Base-by-base conservation (phyloP, 768 basidiomycete species). In the Cystofilobasidium ferigula region DNA sequence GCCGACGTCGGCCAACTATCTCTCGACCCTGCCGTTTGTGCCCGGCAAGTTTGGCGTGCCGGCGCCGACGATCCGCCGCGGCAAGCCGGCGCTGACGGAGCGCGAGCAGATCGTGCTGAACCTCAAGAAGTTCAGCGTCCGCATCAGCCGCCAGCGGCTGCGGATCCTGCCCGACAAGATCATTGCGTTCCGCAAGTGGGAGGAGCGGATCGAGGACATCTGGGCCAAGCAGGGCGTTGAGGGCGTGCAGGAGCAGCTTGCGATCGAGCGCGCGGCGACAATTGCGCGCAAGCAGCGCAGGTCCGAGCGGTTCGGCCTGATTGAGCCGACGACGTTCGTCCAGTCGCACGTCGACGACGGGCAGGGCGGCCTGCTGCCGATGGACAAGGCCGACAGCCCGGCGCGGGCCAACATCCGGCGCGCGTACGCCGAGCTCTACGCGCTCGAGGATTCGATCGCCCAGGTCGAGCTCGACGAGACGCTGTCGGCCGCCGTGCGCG, bases 1-100 rank as follows among this genome's bases (percentile, higher is more conserved):
- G 7, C 51, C 51, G 8, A 6, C 2, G 28, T 54, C 51, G 7
- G 28, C 10, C 7, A n/a, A 28, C 51, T 30, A 54, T 28, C 3
- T 5, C 1, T 13, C 14, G 3, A 3, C 18, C 4, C 2, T 8
- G 28, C 28, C 10, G 51, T 32, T 54, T 22, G 30, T 54, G 6
- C 51, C 51, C 28, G 51, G 51, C 51, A 54, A 54, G 51, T 54
- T 54, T 54, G 51, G 51, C 30, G 18, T 54, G 51, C 51, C 51
- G 28, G 8, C 28, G 28, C 51, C 51, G 8, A n/a, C 16, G 2
- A 3, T 54, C 7, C 26, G 30, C 26, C 18, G 32, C 28, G 28
- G 51, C 51, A 54, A 54, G 51, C 51, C 51, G 28, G 45, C 45
- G 45, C 51, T 54, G 28, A 30, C 51, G 6, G 28, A 28, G 51